Evolutionary conservation across 768 basidiomycete species (phyloP).

Genomic region (Suillus spraguei): DNA sequence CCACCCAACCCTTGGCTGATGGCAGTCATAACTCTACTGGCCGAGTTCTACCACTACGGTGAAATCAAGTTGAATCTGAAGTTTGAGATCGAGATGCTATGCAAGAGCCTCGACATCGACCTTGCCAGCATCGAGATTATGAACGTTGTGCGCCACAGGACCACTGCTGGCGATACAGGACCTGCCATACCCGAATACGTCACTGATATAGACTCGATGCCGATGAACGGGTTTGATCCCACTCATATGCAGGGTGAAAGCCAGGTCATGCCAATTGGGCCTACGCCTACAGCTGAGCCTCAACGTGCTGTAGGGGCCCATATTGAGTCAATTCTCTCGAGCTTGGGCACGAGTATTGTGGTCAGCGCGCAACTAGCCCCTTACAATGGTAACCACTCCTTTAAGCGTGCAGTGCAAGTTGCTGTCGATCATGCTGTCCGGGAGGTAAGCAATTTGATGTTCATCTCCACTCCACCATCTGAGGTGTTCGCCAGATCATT

Average conservation of each 20-base stretch:
- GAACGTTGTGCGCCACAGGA: conserved; percentile 77
- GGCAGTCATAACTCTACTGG: conserved; percentile 89
- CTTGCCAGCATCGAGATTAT: conserved; percentile 85
- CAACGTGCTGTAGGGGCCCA: conserved; percentile 74
- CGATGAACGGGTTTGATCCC: conserved; percentile 71
- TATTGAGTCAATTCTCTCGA: conserved; percentile 77
- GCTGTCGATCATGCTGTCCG: conserved; percentile 94
- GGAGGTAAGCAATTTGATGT: conserved; percentile 56
- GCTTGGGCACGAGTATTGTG: conserved; percentile 70
- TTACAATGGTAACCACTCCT: conserved; percentile 73
- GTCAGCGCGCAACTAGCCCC: conserved; percentile 79
- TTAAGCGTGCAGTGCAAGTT: conserved; percentile 88
- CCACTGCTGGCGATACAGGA: conserved; percentile 58
- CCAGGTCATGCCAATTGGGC: conserved; percentile 63
- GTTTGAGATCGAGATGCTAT: conserved; percentile 97
- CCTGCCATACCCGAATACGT: conserved; percentile 79
- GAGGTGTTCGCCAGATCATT: conserved; percentile 65
- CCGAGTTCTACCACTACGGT: conserved; percentile 96
- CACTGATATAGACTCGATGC: conserved; percentile 75
- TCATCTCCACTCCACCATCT: background rate
- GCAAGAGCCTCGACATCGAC: conserved; percentile 88
- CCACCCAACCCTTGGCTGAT: conserved; percentile 99
- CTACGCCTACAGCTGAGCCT: conserved; percentile 60
- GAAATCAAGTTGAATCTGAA: conserved; percentile 96
- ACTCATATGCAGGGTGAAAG: conserved; percentile 52